Evolutionary conservation across 805 yeast genomes (phyloP).

Genomic region (Starmerella apis): DNA sequence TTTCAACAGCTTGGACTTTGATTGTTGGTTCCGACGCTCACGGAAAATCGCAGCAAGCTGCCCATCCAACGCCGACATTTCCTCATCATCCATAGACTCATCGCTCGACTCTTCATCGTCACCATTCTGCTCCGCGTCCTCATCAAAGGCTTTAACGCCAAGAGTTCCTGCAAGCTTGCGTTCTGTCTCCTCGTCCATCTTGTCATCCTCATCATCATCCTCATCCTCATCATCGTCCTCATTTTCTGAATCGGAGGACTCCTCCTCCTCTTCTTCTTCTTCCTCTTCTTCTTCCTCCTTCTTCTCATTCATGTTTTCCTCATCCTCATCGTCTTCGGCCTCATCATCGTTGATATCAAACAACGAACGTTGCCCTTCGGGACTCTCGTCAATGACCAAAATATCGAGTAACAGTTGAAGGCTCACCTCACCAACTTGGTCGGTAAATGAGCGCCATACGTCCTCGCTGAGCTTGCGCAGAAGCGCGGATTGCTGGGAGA

Average conservation of each 20-base stretch:
- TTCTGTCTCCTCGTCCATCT: conserved; percentile 24
- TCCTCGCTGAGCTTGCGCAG: conserved; percentile 48
- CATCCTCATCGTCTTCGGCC: conserved; percentile 31
- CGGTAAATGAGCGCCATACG: conserved; percentile 49
- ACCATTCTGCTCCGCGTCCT: conserved; percentile 2
- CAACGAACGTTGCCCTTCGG: conserved; percentile 64
- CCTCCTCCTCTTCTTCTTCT: conserved; percentile 21
- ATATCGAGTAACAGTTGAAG: conserved; percentile 46
- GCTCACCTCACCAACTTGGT: conserved; percentile 38
- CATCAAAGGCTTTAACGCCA: conserved; percentile 11
- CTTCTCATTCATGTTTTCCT: too few species aligned
- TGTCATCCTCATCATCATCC: conserved; percentile 19
- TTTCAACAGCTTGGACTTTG: conserved; percentile 45
- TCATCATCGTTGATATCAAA: conserved; percentile 54
- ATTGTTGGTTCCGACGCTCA: conserved; percentile 62
- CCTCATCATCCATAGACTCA: conserved; percentile 87
- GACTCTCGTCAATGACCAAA: conserved; percentile 58
- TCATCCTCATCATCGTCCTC: conserved; percentile 23
- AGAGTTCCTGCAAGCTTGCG: conserved; percentile 20
- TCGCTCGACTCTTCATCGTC: conserved; percentile 37
- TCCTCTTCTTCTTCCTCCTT: conserved; percentile 19
- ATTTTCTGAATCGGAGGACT: conserved; percentile 26
- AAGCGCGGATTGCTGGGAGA: conserved; percentile 48
- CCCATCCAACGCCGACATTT: conserved; percentile 87
- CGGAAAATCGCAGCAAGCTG: conserved; percentile 75